Conservation (phyloP, 192 early-diverging fungal species). For the Gorgonomyces haynaldii region DNA sequence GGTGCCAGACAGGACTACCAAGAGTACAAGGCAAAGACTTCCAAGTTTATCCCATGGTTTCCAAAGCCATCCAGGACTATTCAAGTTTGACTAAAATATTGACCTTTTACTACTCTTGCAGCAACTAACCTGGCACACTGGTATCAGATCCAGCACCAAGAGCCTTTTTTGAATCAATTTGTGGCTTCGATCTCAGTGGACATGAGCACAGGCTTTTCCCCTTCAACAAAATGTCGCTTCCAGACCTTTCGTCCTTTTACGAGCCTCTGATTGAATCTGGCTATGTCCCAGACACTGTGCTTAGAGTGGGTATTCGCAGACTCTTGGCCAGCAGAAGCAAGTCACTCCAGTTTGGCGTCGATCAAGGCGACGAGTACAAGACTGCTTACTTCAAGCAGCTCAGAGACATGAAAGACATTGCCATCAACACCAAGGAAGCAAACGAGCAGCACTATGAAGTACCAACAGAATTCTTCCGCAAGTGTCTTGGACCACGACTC, state of each 20-base stretch:
- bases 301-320: conserved; percentile 31
- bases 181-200: no score
- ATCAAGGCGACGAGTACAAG: not conserved
- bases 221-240: no score
- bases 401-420: conserved; percentile 22
- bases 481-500: conserved; percentile 35
- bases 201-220: no score
- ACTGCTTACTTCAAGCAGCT: conserved; percentile 13
- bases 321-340: conserved; percentile 15
- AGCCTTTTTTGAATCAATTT: no score
- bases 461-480: conserved; percentile 40
- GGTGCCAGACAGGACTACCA: conserved; percentile 25
- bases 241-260: no score
- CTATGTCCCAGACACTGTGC: conserved; percentile 37
- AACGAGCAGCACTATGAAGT: conserved; percentile 66
- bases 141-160: no score
- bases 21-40: conserved; percentile 24
- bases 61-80: no score
- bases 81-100: no score
- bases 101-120: no score
- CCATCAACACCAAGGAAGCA: conserved; percentile 49
- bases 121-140: no score
- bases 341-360: not conserved
- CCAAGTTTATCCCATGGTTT: conserved; percentile 31
- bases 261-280: conserved; percentile 6